These are phyloP conservation scores for Epichloe coenophiala DNA, from an alignment of 2,329 filamentous ascomycete genomes.

Conservation along the genomic window DNA sequence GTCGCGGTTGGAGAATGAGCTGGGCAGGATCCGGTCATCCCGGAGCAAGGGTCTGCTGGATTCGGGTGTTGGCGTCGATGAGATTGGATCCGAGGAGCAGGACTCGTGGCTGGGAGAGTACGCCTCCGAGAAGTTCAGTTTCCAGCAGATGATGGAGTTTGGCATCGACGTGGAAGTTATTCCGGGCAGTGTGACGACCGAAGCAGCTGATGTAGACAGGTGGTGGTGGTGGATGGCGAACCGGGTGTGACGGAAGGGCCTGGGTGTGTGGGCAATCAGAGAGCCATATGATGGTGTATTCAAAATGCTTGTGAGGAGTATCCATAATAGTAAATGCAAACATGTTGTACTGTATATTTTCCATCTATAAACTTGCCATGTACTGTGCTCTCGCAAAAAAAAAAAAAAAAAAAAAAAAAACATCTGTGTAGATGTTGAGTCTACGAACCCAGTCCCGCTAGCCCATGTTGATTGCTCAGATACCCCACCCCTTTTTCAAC, in stretches of 20 bases:
- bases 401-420: neutral
- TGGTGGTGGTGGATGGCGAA: slow-evolving; percentile 90
- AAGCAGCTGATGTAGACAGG: slow-evolving; percentile 58
- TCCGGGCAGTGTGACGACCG: slow-evolving; percentile 56
- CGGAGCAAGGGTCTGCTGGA: slow-evolving; percentile 72
- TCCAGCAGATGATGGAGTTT: slow-evolving; percentile 71
- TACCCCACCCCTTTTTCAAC: neutral
- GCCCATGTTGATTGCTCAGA: slow-evolving; percentile 6
- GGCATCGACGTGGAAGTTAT: slow-evolving; percentile 65
- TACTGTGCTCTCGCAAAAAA: neutral
- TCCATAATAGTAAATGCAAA: slow-evolving; percentile 4
- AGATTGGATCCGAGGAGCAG: slow-evolving; percentile 51
- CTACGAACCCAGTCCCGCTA: slow-evolving; percentile 14
- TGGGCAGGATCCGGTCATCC: slow-evolving; percentile 63
- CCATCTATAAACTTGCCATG: neutral
- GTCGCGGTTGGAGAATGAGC: slow-evolving; percentile 63
- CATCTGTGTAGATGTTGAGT: slow-evolving; percentile 28
- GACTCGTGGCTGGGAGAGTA: slow-evolving; percentile 78
- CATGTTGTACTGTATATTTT: slow-evolving; percentile 6
- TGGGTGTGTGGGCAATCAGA: neutral
- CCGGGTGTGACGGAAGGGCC: slow-evolving; percentile 37
- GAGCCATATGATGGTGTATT: neutral
- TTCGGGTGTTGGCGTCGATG: slow-evolving; percentile 58
- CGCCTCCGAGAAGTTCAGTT: slow-evolving; percentile 63
- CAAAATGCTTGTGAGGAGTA: no score